A percentile compares a stretch with the other conserved stretches of the same genome.
These are phyloP conservation scores for Sporothrix schenckii DNA, from an alignment of 2,329 filamentous ascomycete genomes.

Conservation along the genomic window DNA sequence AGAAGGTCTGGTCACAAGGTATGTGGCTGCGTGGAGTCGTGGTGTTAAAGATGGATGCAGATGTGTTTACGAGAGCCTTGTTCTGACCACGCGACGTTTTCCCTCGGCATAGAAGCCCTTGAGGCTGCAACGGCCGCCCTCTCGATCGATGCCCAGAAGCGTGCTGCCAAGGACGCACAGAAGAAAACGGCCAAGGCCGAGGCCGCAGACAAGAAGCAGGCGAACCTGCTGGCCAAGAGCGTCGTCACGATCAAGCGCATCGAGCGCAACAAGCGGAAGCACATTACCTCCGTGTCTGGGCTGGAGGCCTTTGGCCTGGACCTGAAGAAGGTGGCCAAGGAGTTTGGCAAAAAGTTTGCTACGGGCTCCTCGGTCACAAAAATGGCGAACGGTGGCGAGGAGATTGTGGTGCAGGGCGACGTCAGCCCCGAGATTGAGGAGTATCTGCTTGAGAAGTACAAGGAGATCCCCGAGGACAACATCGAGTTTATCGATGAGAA, in stretches of 20 bases:
- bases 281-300: constrained; percentile 87
- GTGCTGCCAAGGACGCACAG: constrained; percentile 90
- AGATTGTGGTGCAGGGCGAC: constrained; percentile 97
- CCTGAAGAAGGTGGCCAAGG: constrained; percentile 93
- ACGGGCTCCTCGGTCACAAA: constrained; percentile 93
- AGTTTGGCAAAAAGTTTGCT: constrained; percentile 98
- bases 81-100: constrained; percentile 17
- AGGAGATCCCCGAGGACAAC: constrained; percentile 90
- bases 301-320: constrained; percentile 90
- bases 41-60: constrained; percentile 38
- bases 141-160: constrained; percentile 88
- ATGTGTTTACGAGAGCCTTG: not conserved
- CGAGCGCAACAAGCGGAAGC: constrained; percentile 97
- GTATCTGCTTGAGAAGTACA: constrained; percentile 85
- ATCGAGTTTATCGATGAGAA: constrained; percentile 95
- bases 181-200: constrained; percentile 97
- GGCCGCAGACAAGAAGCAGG: constrained; percentile 79
- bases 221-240: constrained; percentile 78
- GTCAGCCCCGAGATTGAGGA: constrained; percentile 93
- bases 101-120: constrained; percentile 64
- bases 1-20: constrained; percentile 85
- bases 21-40: not conserved
- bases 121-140: constrained; percentile 83
- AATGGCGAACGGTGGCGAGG: constrained; percentile 80
- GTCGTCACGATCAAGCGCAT: constrained; percentile 93